Percentiles rank a stretch among this genome's conserved stretches.
phyloP scores from a whole-genome alignment of 495 filamentous ascomycete species.

The Cairneyella variabilis region DNA sequence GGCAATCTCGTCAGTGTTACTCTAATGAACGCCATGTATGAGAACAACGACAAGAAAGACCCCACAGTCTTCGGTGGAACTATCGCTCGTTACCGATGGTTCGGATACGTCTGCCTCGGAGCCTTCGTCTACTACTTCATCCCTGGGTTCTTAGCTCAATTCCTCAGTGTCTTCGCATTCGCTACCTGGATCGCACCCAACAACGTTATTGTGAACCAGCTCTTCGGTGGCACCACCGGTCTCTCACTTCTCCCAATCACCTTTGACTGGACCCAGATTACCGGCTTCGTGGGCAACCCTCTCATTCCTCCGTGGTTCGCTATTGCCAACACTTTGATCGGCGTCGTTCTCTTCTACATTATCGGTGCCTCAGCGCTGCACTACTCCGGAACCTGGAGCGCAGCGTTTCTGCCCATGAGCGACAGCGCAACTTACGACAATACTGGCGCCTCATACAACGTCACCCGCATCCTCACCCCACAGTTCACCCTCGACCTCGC shows the following conservation, averaged over 20 bases:
- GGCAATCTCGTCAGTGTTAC: constrained; percentile 58
- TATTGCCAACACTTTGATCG: constrained; percentile 59
- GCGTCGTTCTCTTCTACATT: constrained; percentile 53
- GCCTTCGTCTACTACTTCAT: constrained; percentile 59
- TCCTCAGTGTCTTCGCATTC: constrained; percentile 56
- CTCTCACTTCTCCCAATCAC: constrained; percentile 53
- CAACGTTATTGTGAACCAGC: constrained; percentile 63
- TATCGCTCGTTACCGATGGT: constrained; percentile 62
- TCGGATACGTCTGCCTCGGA: constrained; percentile 54
- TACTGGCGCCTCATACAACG: constrained; percentile 52
- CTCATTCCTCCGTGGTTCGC: constrained; percentile 54
- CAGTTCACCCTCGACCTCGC: constrained; percentile 48
- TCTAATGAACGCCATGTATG: constrained; percentile 69
- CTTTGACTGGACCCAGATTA: constrained; percentile 34
- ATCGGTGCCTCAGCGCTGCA: constrained; percentile 47
- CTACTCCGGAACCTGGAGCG: constrained; percentile 66
- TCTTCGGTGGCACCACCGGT: constrained; percentile 63
- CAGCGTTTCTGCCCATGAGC: constrained; percentile 53
- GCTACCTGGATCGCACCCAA: constrained; percentile 58
- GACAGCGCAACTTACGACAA: constrained; percentile 61
- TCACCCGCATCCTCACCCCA: constrained; percentile 46
- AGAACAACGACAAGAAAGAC: constrained; percentile 51
- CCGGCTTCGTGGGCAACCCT: constrained; percentile 50
- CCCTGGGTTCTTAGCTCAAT: constrained; percentile 51
- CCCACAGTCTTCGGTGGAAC: constrained; percentile 55